Conservation (phyloP, 106 monocot species). For the Xerophyta viscosa region DNA sequence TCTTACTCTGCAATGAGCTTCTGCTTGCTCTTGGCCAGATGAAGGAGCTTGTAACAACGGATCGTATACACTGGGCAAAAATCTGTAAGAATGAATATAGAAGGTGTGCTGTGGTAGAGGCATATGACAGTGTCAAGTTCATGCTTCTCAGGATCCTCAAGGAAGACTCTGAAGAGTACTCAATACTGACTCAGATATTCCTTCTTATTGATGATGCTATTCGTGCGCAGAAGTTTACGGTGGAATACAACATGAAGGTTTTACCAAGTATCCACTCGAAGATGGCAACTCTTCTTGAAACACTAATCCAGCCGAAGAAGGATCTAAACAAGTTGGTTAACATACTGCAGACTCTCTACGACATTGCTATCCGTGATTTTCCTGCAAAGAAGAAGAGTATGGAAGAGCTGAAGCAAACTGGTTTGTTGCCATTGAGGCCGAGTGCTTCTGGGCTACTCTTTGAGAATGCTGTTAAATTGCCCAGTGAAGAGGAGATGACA, state of each 20-base stretch:
- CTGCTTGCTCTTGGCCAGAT: constrained; percentile 78
- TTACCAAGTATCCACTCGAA: constrained; percentile 46
- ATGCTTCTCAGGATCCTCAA: constrained; percentile 51
- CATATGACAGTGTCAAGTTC: constrained; percentile 68
- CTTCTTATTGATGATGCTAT: constrained; percentile 49
- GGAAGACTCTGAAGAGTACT: too few relatives aligned
- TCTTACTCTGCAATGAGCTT: constrained; percentile 83
- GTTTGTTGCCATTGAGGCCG: constrained; percentile 32
- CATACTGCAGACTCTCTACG: constrained; percentile 75
- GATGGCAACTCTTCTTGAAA: constrained; percentile 36
- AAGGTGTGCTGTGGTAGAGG: constrained; percentile 82
- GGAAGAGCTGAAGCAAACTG: constrained; percentile 53
- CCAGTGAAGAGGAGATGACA: constrained; percentile 22
- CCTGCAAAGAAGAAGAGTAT: constrained; percentile 39
- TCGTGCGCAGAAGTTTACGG: constrained; percentile 40
- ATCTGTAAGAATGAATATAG: constrained; percentile 84
- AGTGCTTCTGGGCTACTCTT: too few relatives aligned
- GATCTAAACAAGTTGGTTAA: constrained; percentile 63
- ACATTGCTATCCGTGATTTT: too few relatives aligned
- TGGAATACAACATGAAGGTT: constrained; percentile 62
- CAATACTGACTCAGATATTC: constrained; percentile 54
- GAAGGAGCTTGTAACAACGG: constrained; percentile 43
- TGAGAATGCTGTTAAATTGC: constrained; percentile 65
- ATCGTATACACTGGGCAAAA: constrained; percentile 64
- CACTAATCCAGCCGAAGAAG: constrained; percentile 38